These are phyloP conservation scores for Aureobasidium musti DNA, from an alignment of 2,329 filamentous ascomycete genomes.

Conservation along the genomic window DNA sequence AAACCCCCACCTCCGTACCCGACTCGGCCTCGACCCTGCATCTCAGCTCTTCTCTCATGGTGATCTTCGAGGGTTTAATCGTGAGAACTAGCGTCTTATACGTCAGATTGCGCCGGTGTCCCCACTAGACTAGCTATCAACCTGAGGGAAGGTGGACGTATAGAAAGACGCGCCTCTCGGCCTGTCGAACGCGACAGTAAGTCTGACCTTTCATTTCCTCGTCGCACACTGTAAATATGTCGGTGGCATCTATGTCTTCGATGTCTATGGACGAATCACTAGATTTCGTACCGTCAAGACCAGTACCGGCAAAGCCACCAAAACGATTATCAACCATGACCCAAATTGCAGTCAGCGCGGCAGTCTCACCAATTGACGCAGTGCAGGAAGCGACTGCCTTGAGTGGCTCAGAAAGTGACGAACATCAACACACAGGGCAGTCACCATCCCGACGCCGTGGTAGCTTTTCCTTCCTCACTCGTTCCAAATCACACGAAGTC, in stretches of 20 bases:
- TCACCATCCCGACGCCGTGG: slow-evolving; percentile 24
- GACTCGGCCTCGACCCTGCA: slow-evolving; percentile 24
- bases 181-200: slow-evolving; percentile 6
- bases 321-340: slow-evolving; percentile 9
- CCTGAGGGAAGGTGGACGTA: neutral
- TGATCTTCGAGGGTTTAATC: slow-evolving; percentile 23
- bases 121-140: neutral
- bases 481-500: slow-evolving; percentile 31
- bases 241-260: slow-evolving; percentile 20
- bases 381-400: slow-evolving; percentile 23
- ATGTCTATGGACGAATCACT: slow-evolving; percentile 21
- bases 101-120: slow-evolving; percentile 13
- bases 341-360: slow-evolving; percentile 8
- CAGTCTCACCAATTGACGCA: slow-evolving; percentile 10
- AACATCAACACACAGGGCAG: neutral
- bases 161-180: slow-evolving; percentile 19
- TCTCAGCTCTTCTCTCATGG: slow-evolving; percentile 6
- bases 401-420: slow-evolving; percentile 20
- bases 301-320: slow-evolving; percentile 17
- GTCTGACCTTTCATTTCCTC: neutral
- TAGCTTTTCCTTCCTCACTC: slow-evolving; percentile 31
- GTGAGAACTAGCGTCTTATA: slow-evolving; percentile 13
- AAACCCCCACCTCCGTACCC: slow-evolving; percentile 20
- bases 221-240: neutral
- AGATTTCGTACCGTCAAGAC: slow-evolving; percentile 7